A percentile compares a stretch with the other conserved stretches of the same genome.
Conservation (phyloP, 495 filamentous ascomycete genomes). For the Aspergillus saccharolyticus region DNA sequence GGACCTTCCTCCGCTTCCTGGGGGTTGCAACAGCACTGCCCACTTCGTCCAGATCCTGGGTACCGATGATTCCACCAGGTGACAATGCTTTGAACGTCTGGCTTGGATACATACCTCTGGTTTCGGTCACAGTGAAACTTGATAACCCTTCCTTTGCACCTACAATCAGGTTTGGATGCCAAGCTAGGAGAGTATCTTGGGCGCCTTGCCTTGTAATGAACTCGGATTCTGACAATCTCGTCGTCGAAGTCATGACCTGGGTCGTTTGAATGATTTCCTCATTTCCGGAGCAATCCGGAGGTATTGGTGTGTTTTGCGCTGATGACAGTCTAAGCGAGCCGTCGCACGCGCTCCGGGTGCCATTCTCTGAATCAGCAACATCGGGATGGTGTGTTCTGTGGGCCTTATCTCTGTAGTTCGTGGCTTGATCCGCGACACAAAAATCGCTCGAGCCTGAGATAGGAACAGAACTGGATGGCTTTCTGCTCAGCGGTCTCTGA, state of each 20-base stretch:
- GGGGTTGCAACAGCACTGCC: constrained; percentile 60
- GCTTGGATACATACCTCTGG: constrained; percentile 31
- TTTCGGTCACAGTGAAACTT: constrained; percentile 27
- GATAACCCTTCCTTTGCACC: constrained; percentile 7
- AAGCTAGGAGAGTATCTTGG: not conserved
- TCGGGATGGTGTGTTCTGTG: not conserved
- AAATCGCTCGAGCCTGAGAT: not conserved
- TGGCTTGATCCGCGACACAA: not conserved
- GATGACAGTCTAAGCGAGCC: too few species aligned
- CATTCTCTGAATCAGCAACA: not conserved
- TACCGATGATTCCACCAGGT: constrained; percentile 28
- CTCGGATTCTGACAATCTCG: constrained; percentile 21
- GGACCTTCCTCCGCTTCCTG: constrained; percentile 43
- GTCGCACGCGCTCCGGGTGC: not conserved
- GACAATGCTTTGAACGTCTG: constrained; percentile 29
- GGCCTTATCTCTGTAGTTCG: not conserved
- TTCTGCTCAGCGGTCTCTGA: not conserved
- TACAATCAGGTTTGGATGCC: too few species aligned
- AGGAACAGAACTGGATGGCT: not conserved
- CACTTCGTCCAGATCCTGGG: constrained; percentile 71
- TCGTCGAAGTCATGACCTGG: constrained; percentile 27
- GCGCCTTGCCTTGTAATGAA: constrained; percentile 13
- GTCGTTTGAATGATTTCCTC: not conserved
- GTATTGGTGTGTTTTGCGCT: constrained; percentile 11
- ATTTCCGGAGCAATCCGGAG: constrained; percentile 13